phyloP scores from a whole-genome alignment of 2,329 filamentous ascomycete genomes.

The Aspergillus sp. region DNA sequence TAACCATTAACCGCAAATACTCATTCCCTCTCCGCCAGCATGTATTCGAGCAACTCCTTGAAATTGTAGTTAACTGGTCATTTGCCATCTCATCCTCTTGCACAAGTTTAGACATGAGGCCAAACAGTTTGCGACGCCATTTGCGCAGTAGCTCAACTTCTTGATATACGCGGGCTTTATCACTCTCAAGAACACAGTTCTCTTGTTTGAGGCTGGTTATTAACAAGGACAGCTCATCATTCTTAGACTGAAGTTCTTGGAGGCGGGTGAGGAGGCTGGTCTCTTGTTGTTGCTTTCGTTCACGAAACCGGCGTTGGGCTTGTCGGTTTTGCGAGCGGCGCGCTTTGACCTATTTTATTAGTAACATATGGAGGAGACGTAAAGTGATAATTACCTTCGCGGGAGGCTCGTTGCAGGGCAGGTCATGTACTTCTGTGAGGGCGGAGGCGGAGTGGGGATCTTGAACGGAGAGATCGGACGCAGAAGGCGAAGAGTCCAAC shows the following conservation, averaged over 20 bases:
- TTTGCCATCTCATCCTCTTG: not conserved
- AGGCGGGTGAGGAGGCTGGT: not conserved
- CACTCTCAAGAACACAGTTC: not conserved
- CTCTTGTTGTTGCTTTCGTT: constrained; percentile 5
- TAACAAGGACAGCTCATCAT: not conserved
- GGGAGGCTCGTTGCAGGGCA: too few relatives aligned
- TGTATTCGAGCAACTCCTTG: not conserved
- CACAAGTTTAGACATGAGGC: not conserved
- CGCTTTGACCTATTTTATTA: not conserved
- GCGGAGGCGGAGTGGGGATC: not conserved
- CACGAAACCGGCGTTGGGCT: constrained; percentile 10
- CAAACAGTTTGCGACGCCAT: not conserved
- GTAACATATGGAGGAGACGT: too few relatives aligned
- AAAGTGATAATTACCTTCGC: not conserved
- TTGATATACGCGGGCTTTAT: not conserved
- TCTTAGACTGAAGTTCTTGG: not conserved
- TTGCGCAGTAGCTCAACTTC: constrained; percentile 3
- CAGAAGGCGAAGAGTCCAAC: not conserved
- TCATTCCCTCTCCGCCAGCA: constrained; percentile 3
- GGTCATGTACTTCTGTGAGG: not conserved
- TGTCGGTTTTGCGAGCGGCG: constrained; percentile 5
- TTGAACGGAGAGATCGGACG: not conserved
- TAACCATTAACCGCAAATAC: not conserved
- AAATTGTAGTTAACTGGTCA: not conserved
- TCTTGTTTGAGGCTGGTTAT: not conserved